Percentiles rank a stretch among this genome's conserved stretches.
phyloP scores from a whole-genome alignment of 345 rosid species.

The Arabis hirsuta region DNA sequence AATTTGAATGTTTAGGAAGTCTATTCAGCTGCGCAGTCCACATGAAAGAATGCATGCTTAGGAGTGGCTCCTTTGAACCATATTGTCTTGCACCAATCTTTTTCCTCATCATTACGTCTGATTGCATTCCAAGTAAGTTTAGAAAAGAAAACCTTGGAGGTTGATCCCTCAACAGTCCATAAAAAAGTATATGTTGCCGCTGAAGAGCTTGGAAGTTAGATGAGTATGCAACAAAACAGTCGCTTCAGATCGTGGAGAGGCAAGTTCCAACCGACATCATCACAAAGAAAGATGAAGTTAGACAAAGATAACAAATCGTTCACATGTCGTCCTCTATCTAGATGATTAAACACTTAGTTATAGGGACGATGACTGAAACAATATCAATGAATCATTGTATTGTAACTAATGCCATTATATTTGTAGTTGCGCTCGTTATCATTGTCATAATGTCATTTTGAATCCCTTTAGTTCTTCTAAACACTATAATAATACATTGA shows the following conservation, averaged over 20 bases:
- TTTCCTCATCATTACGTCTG: no score
- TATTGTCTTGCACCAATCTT: background rate
- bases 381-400: background rate
- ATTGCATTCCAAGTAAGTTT: no score
- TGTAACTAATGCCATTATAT: background rate
- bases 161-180: no score
- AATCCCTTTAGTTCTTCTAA: background rate
- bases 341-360: background rate
- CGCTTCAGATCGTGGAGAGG: no score
- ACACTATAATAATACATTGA: background rate
- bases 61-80: background rate
- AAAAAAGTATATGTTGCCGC: no score
- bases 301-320: background rate
- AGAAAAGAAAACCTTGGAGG: no score
- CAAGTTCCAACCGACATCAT: no score
- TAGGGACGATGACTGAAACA: background rate
- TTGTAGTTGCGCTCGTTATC: background rate
- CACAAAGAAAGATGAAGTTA: background rate
- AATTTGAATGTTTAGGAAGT: no score
- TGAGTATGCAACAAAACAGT: no score
- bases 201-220: no score
- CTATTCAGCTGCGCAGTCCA: background rate
- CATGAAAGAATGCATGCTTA: background rate
- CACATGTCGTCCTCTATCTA: constrained; percentile 20
- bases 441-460: background rate